Evolutionary conservation across 305 asterid species (phyloP).

Genomic region (Fraxinus paxiana): DNA sequence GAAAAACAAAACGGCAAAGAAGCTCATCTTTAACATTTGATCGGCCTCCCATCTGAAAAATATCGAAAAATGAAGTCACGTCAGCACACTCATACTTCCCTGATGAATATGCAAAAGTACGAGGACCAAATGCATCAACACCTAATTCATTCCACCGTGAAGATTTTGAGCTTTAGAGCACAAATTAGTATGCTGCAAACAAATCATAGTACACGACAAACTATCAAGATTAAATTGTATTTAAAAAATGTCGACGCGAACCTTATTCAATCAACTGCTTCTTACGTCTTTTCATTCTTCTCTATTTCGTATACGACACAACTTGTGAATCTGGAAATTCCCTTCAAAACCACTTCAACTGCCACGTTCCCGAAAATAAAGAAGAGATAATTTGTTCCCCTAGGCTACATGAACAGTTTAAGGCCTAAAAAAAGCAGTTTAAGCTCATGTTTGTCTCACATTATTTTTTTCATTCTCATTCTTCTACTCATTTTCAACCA

Average conservation of each 20-base stretch:
- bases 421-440: background rate
- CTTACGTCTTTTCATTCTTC: too few species aligned
- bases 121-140: background rate
- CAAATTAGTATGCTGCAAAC: background rate
- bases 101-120: background rate
- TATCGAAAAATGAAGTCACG: constrained; percentile 33
- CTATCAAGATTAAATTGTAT: background rate
- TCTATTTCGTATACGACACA: too few species aligned
- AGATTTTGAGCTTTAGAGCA: background rate
- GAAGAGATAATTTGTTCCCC: too few species aligned
- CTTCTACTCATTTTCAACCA: too few species aligned
- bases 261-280: too few species aligned
- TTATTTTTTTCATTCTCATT: too few species aligned
- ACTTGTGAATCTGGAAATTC: too few species aligned
- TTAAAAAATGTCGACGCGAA: too few species aligned
- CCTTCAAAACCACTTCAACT: too few species aligned
- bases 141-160: background rate
- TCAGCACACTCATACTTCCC: background rate
- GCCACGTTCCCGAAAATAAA: too few species aligned
- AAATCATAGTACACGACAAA: background rate
- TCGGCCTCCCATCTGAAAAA: background rate
- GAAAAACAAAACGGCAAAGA: constrained; percentile 78
- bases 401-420: too few species aligned
- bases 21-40: constrained; percentile 45
- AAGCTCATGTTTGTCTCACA: too few species aligned